phyloP scores from a whole-genome alignment of 768 basidiomycete species.

The Thelephora aurantiotincta region DNA sequence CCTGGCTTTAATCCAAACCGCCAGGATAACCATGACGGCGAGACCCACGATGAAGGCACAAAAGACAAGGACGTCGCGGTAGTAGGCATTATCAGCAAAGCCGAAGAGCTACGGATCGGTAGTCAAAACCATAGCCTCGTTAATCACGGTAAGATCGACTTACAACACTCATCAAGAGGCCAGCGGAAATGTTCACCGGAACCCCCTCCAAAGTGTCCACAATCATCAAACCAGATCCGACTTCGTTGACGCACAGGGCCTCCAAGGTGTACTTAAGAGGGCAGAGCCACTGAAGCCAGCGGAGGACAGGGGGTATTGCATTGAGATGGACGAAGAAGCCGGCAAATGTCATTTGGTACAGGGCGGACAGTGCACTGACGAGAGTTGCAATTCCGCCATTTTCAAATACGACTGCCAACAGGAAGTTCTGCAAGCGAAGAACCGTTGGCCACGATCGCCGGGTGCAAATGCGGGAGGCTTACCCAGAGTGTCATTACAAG shows the following conservation, averaged over 20 bases:
- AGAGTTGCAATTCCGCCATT: constrained; percentile 89
- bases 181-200: constrained; percentile 66
- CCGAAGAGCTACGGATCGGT: constrained; percentile 60
- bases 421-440: constrained; percentile 55
- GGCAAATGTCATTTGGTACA: constrained; percentile 80
- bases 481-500: constrained; percentile 81
- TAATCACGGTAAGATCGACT: constrained; percentile 14
- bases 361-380: constrained; percentile 57
- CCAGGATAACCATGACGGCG: constrained; percentile 49
- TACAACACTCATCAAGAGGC: constrained; percentile 76
- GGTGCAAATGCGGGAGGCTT: constrained; percentile 16
- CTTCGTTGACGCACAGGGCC: constrained; percentile 85
- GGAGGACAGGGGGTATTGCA: constrained; percentile 76
- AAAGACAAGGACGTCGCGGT: constrained; percentile 76
- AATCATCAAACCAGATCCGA: constrained; percentile 79
- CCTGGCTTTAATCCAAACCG: constrained; percentile 66
- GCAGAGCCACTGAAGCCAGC: constrained; percentile 89
- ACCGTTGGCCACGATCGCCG: background rate
- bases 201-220: constrained; percentile 68
- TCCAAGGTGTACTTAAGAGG: constrained; percentile 76
- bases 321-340: constrained; percentile 87
- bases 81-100: constrained; percentile 70
- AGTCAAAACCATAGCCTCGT: background rate
- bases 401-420: constrained; percentile 69
- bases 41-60: constrained; percentile 82